These are phyloP conservation scores for Trichoderma sp. DNA, from an alignment of 2,329 filamentous ascomycete species.

Conservation along the genomic window DNA sequence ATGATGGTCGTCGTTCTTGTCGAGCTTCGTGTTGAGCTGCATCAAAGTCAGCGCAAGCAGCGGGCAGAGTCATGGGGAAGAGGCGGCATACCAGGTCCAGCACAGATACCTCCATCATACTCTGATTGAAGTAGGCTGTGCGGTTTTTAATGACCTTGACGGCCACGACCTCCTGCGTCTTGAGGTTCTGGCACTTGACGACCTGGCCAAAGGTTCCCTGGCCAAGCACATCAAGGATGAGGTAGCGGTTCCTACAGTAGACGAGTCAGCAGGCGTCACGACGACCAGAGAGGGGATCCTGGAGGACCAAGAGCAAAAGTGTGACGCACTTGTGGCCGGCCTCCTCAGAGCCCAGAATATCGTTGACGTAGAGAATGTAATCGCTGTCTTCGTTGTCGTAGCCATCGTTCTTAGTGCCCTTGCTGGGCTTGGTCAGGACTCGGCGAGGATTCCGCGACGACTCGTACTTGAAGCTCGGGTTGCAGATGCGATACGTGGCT, in stretches of 20 bases:
- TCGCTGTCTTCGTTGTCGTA: constrained; percentile 99
- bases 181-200: constrained; percentile 97
- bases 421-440: constrained; percentile 97
- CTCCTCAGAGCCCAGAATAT: constrained; percentile 96
- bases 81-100: constrained; percentile 73
- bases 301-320: not conserved
- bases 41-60: not conserved
- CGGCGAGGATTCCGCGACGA: constrained; percentile 93
- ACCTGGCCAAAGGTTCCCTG: constrained; percentile 99
- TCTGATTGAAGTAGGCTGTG: constrained; percentile 99
- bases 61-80: not conserved
- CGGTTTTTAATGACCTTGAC: constrained; percentile 99
- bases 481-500: constrained; percentile 96
- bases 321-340: constrained; percentile 87
- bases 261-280: not conserved
- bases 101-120: constrained; percentile 99
- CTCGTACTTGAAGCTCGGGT: constrained; percentile 97
- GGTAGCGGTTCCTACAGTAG: constrained; percentile 77
- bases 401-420: constrained; percentile 96
- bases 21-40: constrained; percentile 93
- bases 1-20: constrained; percentile 99
- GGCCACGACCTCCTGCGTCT: constrained; percentile 96
- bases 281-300: too few species aligned
- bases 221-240: constrained; percentile 94
- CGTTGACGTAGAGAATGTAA: constrained; percentile 98